Base-by-base conservation (phyloP, 176 grass and related monocot species). In the Cymbopogon citratus region DNA sequence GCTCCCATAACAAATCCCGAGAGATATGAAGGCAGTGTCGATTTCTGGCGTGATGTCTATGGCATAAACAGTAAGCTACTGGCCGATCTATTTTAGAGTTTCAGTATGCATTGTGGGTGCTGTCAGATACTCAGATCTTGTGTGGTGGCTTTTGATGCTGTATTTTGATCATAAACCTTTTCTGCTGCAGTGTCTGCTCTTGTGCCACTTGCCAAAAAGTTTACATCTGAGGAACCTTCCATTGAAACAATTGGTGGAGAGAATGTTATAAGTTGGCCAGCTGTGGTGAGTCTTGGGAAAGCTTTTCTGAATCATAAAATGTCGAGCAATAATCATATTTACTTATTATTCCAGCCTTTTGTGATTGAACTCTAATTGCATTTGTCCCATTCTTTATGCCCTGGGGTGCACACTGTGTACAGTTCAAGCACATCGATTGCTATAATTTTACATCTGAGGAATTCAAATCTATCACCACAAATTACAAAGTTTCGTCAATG, bases 41-140 rank as follows among this genome's bases (percentile, higher is more conserved):
- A 94, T 77, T 97, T 97, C 84, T 97, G 94, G 94, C 75, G 68
- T 80, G 72, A 97, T 88, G 94, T 97, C 25, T 94, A 97, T 90
- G 94, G 91, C 29, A 94, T 97, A 75, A 77, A 97, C 80, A 97
- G 94, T 97, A 90, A 92, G 94, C 76, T 63, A 15, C 48, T 74
- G 41, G 21, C 31, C n/a, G 60, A 45, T 33, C 28, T 33, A 29
- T 76, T 75, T 66, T 25, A 63, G 48, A 73, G 69, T 67, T 72
- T 26, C 36, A 51, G 7, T 66, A 3, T 79, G 12, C 21, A 67
- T 64, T 26, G 5, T 12, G 21, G 14, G 60, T 69, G 33, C 1
- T n/a, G 77, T 73, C 61, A 46, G 8, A 63, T 62, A 36, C 59
- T 34, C 61, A 38, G 12, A 63, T 62, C 45, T 66, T 34, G 34